phyloP scores from a whole-genome alignment of 768 basidiomycete species.

The Suillus brevipes region DNA sequence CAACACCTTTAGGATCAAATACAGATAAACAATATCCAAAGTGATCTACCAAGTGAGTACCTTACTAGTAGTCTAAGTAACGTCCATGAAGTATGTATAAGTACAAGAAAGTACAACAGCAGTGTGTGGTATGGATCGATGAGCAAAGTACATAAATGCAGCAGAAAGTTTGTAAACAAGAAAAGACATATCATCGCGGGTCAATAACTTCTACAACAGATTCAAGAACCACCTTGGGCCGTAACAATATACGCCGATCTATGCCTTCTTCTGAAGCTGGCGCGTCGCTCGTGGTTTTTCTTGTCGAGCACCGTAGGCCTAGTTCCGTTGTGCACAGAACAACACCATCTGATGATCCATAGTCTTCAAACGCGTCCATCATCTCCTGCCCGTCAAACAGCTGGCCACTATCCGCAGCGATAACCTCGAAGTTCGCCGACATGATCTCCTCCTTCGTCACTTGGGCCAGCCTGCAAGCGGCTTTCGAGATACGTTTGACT shows the following conservation, averaged over 20 bases:
- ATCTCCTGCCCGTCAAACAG: conserved; percentile 52
- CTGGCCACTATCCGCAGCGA: conserved; percentile 56
- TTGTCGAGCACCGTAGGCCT: conserved; percentile 65
- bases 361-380: conserved; percentile 65
- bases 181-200: conserved; percentile 24
- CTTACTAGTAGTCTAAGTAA: too few relatives aligned
- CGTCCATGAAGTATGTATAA: conserved; percentile 17
- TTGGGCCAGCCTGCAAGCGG: conserved; percentile 61
- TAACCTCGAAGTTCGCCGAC: conserved; percentile 73
- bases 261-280: conserved; percentile 42
- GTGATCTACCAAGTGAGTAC: neutral
- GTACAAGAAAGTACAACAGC: conserved; percentile 18
- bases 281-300: conserved; percentile 31
- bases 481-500: conserved; percentile 63
- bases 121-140: neutral
- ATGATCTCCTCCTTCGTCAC: conserved; percentile 74
- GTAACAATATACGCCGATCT: conserved; percentile 61
- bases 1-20: conserved; percentile 7
- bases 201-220: conserved; percentile 58
- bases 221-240: conserved; percentile 77
- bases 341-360: conserved; percentile 47
- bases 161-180: neutral
- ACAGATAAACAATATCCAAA: conserved; percentile 8
- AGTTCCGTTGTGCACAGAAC: conserved; percentile 73
- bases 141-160: conserved; percentile 1